Evolutionary conservation across 169 alveolate species (phyloP).

Genomic region (Plasmodium coatneyi): DNA sequence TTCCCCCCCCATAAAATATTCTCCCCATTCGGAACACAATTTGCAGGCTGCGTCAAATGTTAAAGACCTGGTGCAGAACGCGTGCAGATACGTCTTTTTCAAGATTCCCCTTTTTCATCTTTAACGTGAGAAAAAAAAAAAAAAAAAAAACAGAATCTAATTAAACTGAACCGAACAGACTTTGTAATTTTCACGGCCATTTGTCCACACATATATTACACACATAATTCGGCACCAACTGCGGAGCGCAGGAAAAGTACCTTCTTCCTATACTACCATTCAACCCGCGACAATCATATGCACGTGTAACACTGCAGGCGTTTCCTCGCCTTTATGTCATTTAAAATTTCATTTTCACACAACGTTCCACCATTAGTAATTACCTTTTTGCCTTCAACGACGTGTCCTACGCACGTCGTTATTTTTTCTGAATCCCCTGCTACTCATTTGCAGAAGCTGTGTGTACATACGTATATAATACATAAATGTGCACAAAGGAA

Average conservation of each 20-base stretch:
- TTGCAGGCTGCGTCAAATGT: not conserved
- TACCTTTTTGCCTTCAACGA: not conserved
- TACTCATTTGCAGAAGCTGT: not conserved
- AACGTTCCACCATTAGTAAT: not conserved
- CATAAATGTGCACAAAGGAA: not conserved
- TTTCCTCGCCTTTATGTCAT: not conserved
- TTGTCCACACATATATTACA: not conserved
- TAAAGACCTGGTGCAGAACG: not conserved
- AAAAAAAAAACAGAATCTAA: not conserved
- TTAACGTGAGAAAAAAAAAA: not conserved
- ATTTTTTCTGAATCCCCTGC: not conserved
- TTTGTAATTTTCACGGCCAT: not conserved
- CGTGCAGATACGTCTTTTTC: constrained; percentile 4
- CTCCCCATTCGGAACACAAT: not conserved
- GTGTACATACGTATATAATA: not conserved
- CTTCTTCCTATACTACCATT: not conserved
- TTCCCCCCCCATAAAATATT: not conserved
- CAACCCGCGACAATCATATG: not conserved
- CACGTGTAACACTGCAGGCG: not conserved
- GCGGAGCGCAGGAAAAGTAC: not conserved
- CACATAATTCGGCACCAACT: not conserved
- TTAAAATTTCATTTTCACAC: not conserved
- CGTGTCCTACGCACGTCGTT: not conserved
- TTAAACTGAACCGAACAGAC: not conserved
- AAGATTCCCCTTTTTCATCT: constrained; percentile 25